Conservation (phyloP, 495 filamentous ascomycete species). For the Poronia punctata region DNA sequence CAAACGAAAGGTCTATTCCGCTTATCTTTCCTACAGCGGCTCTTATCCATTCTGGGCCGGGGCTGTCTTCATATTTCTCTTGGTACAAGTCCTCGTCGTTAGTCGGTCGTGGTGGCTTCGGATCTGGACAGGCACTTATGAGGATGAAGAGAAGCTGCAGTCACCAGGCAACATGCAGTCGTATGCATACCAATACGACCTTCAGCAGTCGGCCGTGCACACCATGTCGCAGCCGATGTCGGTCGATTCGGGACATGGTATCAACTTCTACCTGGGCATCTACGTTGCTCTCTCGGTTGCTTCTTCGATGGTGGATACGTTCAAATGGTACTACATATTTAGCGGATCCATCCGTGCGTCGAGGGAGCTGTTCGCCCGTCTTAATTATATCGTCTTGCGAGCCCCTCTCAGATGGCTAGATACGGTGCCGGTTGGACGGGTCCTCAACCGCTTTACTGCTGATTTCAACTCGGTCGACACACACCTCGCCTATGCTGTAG, state of each 20-base stretch:
- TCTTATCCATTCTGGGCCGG: slow-evolving; percentile 56
- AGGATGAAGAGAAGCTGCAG: slow-evolving; percentile 21
- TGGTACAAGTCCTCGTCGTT: slow-evolving; percentile 39
- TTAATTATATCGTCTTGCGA: slow-evolving; percentile 59
- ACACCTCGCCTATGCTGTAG: slow-evolving; percentile 52
- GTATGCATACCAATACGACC: slow-evolving; percentile 25
- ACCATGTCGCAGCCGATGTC: slow-evolving; percentile 16
- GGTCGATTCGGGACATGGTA: slow-evolving; percentile 17
- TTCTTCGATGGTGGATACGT: slow-evolving; percentile 48
- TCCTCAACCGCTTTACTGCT: slow-evolving; percentile 73
- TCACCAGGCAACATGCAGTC: slow-evolving; percentile 21
- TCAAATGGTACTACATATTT: slow-evolving; percentile 54
- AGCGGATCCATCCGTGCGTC: slow-evolving; percentile 55
- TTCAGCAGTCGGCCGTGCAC: slow-evolving; percentile 34
- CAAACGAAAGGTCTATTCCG: slow-evolving; percentile 52
- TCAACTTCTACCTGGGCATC: slow-evolving; percentile 59
- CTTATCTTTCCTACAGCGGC: slow-evolving; percentile 60
- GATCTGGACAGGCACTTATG: slow-evolving; percentile 53
- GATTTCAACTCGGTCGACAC: slow-evolving; percentile 71
- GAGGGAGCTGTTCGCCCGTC: slow-evolving; percentile 53
- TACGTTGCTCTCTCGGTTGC: slow-evolving; percentile 57
- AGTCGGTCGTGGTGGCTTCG: slow-evolving; percentile 61
- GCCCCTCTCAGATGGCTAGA: slow-evolving; percentile 73
- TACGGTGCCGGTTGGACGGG: slow-evolving; percentile 69
- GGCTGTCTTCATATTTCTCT: slow-evolving; percentile 44